phyloP scores from a whole-genome alignment of 495 filamentous ascomycete genomes.

The Collariella sp. region DNA sequence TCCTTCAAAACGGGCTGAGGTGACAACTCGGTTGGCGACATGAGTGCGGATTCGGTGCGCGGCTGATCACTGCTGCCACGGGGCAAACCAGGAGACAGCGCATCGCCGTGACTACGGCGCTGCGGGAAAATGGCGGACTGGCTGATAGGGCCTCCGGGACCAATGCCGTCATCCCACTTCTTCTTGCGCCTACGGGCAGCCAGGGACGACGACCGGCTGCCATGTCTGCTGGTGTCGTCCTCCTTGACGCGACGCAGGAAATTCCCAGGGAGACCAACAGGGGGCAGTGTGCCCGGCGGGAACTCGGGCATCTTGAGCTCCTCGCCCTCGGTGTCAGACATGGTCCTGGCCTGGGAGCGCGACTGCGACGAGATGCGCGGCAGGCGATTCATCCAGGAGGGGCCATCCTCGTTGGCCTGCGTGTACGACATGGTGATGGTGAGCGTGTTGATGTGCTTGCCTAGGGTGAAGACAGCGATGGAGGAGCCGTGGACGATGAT shows the following conservation, averaged over 20 bases:
- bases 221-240: slow-evolving; percentile 53
- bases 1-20: not conserved
- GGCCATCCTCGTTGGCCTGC: slow-evolving; percentile 76
- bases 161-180: slow-evolving; percentile 59
- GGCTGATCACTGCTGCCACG: slow-evolving; percentile 11
- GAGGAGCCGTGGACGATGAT: slow-evolving; percentile 97
- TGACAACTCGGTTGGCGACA: slow-evolving; percentile 19
- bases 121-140: slow-evolving; percentile 83
- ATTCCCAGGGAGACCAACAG: slow-evolving; percentile 61
- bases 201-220: slow-evolving; percentile 53
- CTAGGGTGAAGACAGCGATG: slow-evolving; percentile 94
- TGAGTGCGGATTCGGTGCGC: slow-evolving; percentile 17
- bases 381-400: slow-evolving; percentile 88
- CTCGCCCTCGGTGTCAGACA: slow-evolving; percentile 44
- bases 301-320: slow-evolving; percentile 54
- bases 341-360: slow-evolving; percentile 75
- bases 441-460: slow-evolving; percentile 96
- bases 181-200: slow-evolving; percentile 55
- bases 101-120: slow-evolving; percentile 40
- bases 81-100: slow-evolving; percentile 14
- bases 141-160: slow-evolving; percentile 80
- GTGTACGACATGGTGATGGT: slow-evolving; percentile 95
- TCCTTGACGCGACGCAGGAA: slow-evolving; percentile 78
- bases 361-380: slow-evolving; percentile 82
- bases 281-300: slow-evolving; percentile 71